Conservation (phyloP, 768 basidiomycete genomes). For the Phanerodontia chrysosporium region DNA sequence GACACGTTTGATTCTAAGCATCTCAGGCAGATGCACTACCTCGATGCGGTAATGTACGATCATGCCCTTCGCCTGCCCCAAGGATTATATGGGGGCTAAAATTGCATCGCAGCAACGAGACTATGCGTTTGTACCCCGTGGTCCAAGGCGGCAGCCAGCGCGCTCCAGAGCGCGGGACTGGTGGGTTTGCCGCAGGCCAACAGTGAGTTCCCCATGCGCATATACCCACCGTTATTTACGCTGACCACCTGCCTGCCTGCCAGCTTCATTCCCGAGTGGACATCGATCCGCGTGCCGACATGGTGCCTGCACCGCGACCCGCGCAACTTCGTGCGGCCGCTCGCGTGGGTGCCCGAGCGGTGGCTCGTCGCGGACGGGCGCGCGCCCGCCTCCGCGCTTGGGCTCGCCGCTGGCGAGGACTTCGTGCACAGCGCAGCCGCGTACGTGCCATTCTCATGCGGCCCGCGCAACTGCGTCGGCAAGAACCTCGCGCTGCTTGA, state of each 20-base stretch:
- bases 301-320: constrained; percentile 40
- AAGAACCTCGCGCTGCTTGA: constrained; percentile 39
- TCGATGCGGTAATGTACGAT: constrained; percentile 21
- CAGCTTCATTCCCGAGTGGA: constrained; percentile 18
- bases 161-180: constrained; percentile 24
- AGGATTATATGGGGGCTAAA: too few species aligned
- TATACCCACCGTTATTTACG: too few species aligned
- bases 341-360: constrained; percentile 38
- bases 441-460: constrained; percentile 42
- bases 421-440: constrained; percentile 23
- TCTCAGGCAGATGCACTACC: constrained; percentile 19
- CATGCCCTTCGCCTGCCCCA: background rate
- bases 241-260: too few species aligned
- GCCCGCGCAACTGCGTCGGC: constrained; percentile 49
- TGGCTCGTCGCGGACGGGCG: constrained; percentile 26
- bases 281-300: constrained; percentile 28
- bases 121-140: constrained; percentile 40
- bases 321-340: constrained; percentile 37
- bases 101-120: constrained; percentile 37
- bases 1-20: constrained; percentile 12
- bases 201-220: background rate
- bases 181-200: constrained; percentile 5
- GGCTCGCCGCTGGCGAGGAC: too few species aligned
- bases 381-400: background rate
- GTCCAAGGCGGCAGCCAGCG: constrained; percentile 36